These are phyloP conservation scores for Coelastrella sp. DNA, from an alignment of 139 green algal genomes.

Conservation along the genomic window DNA sequence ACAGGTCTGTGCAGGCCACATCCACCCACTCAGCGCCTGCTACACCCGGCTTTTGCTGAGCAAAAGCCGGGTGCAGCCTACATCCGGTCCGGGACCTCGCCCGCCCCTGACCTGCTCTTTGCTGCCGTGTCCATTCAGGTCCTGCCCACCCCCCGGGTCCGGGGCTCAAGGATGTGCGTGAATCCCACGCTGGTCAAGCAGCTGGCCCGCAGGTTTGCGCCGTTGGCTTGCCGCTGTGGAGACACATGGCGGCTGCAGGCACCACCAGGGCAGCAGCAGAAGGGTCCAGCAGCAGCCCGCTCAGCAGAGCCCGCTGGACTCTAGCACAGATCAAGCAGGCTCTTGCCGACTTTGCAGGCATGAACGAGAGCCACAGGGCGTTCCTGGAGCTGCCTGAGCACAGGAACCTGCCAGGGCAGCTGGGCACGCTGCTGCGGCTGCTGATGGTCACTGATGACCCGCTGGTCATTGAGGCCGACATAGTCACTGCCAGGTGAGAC, in stretches of 20 bases:
- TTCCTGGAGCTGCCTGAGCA: conserved; percentile 2
- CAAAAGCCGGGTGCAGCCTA: no score
- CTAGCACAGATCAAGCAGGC: conserved; percentile 9
- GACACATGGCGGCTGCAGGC: not conserved
- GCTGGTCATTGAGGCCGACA: not conserved
- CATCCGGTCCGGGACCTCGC: not conserved
- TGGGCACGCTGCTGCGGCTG: not conserved
- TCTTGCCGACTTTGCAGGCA: not conserved
- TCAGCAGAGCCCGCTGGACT: not conserved
- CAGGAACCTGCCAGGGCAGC: not conserved
- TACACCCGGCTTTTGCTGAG: no score
- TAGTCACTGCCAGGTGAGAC: not conserved
- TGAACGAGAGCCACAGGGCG: not conserved
- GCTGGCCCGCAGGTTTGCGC: not conserved
- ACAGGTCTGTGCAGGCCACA: not conserved
- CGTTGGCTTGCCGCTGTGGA: not conserved
- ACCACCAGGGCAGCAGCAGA: not conserved
- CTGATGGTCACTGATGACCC: not conserved
- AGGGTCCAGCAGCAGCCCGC: not conserved
- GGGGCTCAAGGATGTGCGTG: conserved; percentile 2
- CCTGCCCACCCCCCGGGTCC: not conserved
- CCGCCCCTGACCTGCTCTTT: not conserved
- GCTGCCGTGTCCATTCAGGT: not conserved
- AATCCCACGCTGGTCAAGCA: conserved; percentile 5
- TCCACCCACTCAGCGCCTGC: no score